These are phyloP conservation scores for Trichosporon sp. DNA, from an alignment of 1,284 basidiomycete species.

Conservation along the genomic window DNA sequence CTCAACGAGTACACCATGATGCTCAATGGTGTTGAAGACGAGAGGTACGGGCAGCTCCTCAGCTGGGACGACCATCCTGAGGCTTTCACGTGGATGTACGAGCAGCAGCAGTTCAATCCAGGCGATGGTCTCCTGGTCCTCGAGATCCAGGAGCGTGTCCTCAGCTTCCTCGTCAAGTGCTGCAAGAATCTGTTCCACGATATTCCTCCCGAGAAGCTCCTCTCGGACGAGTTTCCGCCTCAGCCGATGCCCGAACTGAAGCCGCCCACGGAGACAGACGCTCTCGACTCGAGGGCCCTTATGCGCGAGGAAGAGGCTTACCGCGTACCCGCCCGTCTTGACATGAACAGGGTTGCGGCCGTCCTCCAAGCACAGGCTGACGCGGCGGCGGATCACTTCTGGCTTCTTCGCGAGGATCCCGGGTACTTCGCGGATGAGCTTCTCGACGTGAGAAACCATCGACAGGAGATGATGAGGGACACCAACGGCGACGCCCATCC, in stretches of 20 bases:
- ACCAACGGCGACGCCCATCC: not conserved
- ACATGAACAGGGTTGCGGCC: not conserved
- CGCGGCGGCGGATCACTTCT: conserved; percentile 1
- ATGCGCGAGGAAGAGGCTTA: conserved; percentile 4
- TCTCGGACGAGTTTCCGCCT: not conserved
- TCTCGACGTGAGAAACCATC: not conserved
- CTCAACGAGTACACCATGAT: conserved; percentile 3
- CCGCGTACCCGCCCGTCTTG: not conserved
- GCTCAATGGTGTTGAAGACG: conserved; percentile 3
- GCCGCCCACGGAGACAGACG: not conserved
- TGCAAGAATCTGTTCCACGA: conserved; percentile 7
- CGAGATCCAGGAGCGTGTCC: conserved; percentile 3
- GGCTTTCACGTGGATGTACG: not conserved
- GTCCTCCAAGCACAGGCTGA: conserved; percentile 3
- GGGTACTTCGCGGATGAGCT: conserved; percentile 8
- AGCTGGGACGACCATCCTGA: conserved; percentile 2
- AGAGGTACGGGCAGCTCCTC: conserved; percentile 1
- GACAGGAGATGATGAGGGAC: not conserved
- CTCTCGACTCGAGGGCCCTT: not conserved
- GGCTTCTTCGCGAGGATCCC: conserved; percentile 7
- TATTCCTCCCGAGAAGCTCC: not conserved
- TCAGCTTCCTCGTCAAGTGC: conserved; percentile 5
- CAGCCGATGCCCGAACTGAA: not conserved
- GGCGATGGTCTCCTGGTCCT: conserved; percentile 4
- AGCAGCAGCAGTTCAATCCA: conserved; percentile 1